Percentiles rank a stretch among this genome's conserved stretches.
These are phyloP conservation scores for Verticillium zaregamsianum DNA, from an alignment of 2,329 filamentous ascomycete genomes.

Conservation along the genomic window DNA sequence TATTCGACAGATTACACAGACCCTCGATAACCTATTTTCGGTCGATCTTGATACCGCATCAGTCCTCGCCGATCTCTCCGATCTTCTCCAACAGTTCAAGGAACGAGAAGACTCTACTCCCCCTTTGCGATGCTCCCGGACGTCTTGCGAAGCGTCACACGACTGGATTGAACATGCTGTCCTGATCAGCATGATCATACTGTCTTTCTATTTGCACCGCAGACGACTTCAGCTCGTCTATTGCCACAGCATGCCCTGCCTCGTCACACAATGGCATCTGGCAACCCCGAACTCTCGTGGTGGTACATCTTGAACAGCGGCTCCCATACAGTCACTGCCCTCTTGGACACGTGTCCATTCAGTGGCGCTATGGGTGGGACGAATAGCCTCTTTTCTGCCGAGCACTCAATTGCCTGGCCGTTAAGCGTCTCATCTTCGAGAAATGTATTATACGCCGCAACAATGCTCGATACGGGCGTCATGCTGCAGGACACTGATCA, in stretches of 20 bases:
- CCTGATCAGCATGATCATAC: not conserved
- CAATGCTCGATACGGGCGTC: conserved; percentile 38
- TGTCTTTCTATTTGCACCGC: too few species aligned
- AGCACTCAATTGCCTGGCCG: conserved; percentile 41
- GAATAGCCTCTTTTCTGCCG: conserved; percentile 27
- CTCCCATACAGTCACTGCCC: conserved; percentile 43
- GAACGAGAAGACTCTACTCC: too few species aligned
- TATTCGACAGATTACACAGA: not conserved
- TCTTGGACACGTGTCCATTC: conserved; percentile 35
- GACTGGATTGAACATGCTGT: not conserved
- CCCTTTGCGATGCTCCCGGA: too few species aligned
- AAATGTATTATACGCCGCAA: conserved; percentile 39
- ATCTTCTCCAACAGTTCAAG: too few species aligned
- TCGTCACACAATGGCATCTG: conserved; percentile 27
- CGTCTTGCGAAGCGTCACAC: not conserved
- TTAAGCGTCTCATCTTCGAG: conserved; percentile 35
- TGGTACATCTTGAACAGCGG: conserved; percentile 40
- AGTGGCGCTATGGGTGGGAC: conserved; percentile 22
- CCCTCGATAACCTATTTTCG: not conserved
- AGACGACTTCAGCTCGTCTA: too few species aligned
- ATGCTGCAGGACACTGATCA: conserved; percentile 14
- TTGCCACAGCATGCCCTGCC: too few species aligned
- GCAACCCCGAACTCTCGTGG: conserved; percentile 34
- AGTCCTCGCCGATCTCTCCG: too few species aligned
- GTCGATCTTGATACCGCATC: not conserved